These are phyloP conservation scores for Penicillium frequentans DNA, from an alignment of 2,329 filamentous ascomycete species.

Conservation along the genomic window DNA sequence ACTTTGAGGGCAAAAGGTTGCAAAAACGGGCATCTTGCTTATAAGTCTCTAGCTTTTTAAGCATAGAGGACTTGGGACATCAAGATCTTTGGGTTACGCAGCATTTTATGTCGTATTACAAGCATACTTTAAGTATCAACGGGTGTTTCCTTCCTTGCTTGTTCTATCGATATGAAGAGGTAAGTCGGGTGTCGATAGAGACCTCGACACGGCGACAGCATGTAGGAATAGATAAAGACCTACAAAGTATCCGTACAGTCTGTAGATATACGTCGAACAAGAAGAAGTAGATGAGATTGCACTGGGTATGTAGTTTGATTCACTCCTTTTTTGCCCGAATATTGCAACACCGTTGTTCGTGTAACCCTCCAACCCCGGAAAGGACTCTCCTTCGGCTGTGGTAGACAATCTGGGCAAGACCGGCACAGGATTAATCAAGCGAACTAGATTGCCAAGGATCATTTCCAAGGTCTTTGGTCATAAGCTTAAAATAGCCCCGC, in stretches of 20 bases:
- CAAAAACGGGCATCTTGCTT: background rate
- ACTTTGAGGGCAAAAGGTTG: background rate
- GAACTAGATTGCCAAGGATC: background rate
- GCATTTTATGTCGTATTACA: background rate
- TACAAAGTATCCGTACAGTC: background rate
- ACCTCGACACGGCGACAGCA: background rate
- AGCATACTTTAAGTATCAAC: background rate
- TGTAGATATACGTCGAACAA: background rate
- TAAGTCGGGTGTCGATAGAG: background rate
- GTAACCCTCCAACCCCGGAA: slow-evolving; percentile 4
- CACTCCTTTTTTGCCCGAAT: background rate
- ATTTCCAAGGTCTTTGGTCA: background rate
- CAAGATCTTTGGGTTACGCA: background rate
- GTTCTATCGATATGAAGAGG: background rate
- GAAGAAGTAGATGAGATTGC: background rate
- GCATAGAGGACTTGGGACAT: background rate
- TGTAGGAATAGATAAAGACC: background rate
- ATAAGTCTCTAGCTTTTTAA: background rate
- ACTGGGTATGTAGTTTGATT: background rate
- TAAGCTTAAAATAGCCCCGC: background rate
- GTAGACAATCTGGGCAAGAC: background rate
- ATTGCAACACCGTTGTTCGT: slow-evolving; percentile 13
- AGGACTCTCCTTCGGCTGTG: background rate
- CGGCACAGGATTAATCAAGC: background rate
- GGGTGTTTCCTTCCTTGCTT: background rate